A percentile compares a stretch with the other conserved stretches of the same genome.
These are phyloP conservation scores for Parachaetomium inaequale DNA, from an alignment of 495 filamentous ascomycete genomes.

Conservation along the genomic window DNA sequence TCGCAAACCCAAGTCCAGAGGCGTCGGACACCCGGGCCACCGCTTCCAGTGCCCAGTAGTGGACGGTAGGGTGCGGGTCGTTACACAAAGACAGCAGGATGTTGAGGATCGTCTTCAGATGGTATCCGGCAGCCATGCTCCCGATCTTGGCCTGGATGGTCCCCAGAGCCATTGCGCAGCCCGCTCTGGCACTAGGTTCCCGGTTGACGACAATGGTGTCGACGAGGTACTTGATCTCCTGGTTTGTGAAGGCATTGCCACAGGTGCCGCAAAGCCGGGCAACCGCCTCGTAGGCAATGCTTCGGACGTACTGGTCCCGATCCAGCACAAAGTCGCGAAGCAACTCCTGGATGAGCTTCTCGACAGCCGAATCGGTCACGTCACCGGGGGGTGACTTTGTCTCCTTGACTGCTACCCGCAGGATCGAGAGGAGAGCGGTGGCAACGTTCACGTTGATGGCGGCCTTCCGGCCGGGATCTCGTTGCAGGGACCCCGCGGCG, in stretches of 20 bases:
- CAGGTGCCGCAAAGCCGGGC: slow-evolving; percentile 84
- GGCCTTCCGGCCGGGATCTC: slow-evolving; percentile 82
- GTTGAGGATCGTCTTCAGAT: slow-evolving; percentile 91
- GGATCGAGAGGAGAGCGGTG: slow-evolving; percentile 69
- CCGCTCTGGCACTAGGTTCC: slow-evolving; percentile 87
- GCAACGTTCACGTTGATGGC: slow-evolving; percentile 90
- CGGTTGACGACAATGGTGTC: slow-evolving; percentile 90
- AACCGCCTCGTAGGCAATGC: slow-evolving; percentile 80
- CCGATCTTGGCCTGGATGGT: slow-evolving; percentile 93
- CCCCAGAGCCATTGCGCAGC: slow-evolving; percentile 89
- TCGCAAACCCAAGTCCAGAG: slow-evolving; percentile 85
- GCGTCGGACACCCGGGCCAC: slow-evolving; percentile 86
- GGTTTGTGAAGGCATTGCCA: slow-evolving; percentile 82
- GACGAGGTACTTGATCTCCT: slow-evolving; percentile 85
- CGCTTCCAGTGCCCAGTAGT: slow-evolving; percentile 92
- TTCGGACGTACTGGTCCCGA: slow-evolving; percentile 78
- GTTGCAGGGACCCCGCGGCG: slow-evolving; percentile 70
- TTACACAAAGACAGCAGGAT: slow-evolving; percentile 94
- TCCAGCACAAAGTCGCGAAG: slow-evolving; percentile 75
- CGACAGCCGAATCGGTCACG: slow-evolving; percentile 68
- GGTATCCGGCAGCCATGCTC: slow-evolving; percentile 96
- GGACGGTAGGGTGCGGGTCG: slow-evolving; percentile 93
- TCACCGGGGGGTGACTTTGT: slow-evolving; percentile 68
- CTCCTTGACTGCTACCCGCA: slow-evolving; percentile 82
- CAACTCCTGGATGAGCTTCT: slow-evolving; percentile 83